phyloP scores from a whole-genome alignment of 345 rosid species.

The Sisymbrium irio region DNA sequence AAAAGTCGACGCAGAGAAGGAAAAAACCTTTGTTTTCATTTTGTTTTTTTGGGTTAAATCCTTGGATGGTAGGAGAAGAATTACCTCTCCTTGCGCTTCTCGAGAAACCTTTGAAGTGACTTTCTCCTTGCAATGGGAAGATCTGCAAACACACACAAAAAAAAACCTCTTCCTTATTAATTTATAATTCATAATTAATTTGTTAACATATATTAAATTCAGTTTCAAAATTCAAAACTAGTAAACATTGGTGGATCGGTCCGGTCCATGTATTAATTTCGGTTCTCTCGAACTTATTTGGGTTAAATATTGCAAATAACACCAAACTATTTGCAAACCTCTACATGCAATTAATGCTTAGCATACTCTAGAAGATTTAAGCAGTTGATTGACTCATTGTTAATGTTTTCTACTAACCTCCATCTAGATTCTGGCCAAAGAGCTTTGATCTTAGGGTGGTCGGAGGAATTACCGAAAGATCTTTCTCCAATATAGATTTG shows the following conservation, averaged over 20 bases:
- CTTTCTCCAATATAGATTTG: constrained; percentile 32
- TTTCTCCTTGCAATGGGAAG: constrained; percentile 67
- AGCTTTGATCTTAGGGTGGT: constrained; percentile 39
- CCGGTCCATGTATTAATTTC: not conserved
- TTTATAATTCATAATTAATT: not conserved
- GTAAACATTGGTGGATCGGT: not conserved
- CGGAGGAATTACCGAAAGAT: constrained; percentile 23
- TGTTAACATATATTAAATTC: not conserved
- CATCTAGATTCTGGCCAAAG: constrained; percentile 47
- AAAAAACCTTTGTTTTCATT: not conserved
- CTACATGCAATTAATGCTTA: not conserved
- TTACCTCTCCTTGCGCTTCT: constrained; percentile 93
- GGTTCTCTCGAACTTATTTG: not conserved
- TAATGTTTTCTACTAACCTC: constrained; percentile 41
- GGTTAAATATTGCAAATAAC: not conserved
- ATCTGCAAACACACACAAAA: constrained; percentile 39
- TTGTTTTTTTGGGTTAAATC: constrained; percentile 5
- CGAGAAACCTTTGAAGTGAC: constrained; percentile 82
- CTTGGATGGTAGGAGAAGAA: constrained; percentile 15
- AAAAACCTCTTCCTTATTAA: not conserved
- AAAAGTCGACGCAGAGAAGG: not conserved
- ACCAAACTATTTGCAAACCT: not conserved
- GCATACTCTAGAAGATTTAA: not conserved
- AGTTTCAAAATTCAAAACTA: not conserved
- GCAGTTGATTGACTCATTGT: not conserved